Conservation (phyloP, 2,329 filamentous ascomycete species). For the Aureobasidium musti region DNA sequence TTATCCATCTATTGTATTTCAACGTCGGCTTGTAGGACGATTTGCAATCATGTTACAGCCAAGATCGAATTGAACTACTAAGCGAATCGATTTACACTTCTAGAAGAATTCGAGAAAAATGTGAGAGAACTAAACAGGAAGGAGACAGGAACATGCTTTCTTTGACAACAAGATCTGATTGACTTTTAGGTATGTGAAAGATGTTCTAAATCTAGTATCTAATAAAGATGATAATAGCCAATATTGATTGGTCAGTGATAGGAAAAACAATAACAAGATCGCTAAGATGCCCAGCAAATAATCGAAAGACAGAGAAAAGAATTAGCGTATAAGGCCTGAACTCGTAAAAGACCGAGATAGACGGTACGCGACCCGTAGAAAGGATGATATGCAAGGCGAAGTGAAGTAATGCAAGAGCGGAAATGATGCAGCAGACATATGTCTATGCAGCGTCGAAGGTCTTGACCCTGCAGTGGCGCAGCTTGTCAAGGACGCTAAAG, state of each 20-base stretch:
- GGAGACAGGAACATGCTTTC: neutral
- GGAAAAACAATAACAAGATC: neutral
- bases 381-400: neutral
- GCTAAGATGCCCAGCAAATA: slow-evolving; percentile 1
- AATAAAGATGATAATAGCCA: slow-evolving; percentile 5
- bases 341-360: slow-evolving; percentile 24
- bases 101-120: neutral
- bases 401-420: neutral
- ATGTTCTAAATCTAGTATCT: slow-evolving; percentile 22
- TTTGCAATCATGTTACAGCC: neutral
- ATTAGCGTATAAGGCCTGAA: slow-evolving; percentile 25
- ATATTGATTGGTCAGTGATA: neutral
- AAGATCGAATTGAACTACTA: neutral
- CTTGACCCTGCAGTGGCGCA: slow-evolving; percentile 29
- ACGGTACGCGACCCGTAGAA: slow-evolving; percentile 16
- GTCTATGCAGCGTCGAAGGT: slow-evolving; percentile 28
- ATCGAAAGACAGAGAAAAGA: neutral
- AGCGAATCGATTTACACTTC: neutral
- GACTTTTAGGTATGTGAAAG: slow-evolving; percentile 15
- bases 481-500: slow-evolving; percentile 32
- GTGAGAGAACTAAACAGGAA: neutral
- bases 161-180: neutral
- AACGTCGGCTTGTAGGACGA: neutral
- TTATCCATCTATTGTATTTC: slow-evolving; percentile 3
- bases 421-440: neutral